Conservation (phyloP, 2,329 filamentous ascomycete species). For the Clonostachys rhizophaga region DNA sequence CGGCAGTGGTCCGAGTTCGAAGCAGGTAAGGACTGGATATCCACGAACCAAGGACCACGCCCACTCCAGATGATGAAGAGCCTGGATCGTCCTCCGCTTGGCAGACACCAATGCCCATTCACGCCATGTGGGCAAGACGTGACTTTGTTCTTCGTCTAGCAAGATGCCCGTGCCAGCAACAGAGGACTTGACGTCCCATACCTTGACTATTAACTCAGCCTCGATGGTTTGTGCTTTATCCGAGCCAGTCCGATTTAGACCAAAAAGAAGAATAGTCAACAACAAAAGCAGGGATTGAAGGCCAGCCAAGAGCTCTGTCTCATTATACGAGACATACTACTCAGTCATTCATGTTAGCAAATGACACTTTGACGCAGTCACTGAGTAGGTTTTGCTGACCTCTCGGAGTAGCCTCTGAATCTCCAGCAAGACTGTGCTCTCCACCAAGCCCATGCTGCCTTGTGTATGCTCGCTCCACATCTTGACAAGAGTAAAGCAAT, state of each 20-base stretch:
- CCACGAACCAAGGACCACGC: constrained; percentile 7
- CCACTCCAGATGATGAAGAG: constrained; percentile 10
- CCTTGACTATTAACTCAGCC: constrained; percentile 4
- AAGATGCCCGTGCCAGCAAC: constrained; percentile 7
- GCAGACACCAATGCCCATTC: constrained; percentile 8
- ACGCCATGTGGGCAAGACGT: constrained; percentile 5
- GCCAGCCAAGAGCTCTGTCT: constrained; percentile 3
- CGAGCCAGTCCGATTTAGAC: not conserved
- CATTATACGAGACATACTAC: constrained; percentile 2
- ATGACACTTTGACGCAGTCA: too few species aligned
- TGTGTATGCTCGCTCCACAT: constrained; percentile 4
- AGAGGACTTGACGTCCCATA: constrained; percentile 8
- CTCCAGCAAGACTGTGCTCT: constrained; percentile 3
- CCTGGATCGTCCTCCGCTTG: constrained; percentile 9
- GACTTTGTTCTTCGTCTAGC: constrained; percentile 2
- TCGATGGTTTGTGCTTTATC: not conserved
- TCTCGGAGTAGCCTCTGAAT: constrained; percentile 3
- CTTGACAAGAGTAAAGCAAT: constrained; percentile 5
- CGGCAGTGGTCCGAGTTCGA: constrained; percentile 9
- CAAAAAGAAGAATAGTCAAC: constrained; percentile 4
- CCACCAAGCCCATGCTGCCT: constrained; percentile 1
- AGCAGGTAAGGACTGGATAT: constrained; percentile 9
- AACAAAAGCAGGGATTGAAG: constrained; percentile 5
- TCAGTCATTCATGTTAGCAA: not conserved
- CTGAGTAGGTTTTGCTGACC: not conserved